Evolutionary conservation across 495 filamentous ascomycete genomes (phyloP).

Genomic region (Penicillium goetzii): DNA sequence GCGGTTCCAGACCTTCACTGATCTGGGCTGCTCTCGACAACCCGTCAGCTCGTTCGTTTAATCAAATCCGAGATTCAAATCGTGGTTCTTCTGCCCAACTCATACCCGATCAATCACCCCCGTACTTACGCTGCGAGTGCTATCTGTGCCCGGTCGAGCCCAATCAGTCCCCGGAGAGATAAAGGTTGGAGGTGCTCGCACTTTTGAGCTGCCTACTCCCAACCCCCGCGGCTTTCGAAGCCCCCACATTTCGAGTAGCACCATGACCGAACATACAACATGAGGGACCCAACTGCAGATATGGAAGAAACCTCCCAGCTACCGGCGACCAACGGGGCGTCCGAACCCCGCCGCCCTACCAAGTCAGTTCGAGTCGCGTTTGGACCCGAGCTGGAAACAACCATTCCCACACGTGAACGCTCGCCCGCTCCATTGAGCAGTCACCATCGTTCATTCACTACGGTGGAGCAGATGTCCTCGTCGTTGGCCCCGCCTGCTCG

Average conservation of each 20-base stretch:
- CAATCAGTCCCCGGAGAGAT: neutral
- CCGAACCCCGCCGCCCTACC: slow-evolving; percentile 41
- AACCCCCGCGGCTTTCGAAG: slow-evolving; percentile 18
- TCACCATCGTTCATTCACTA: slow-evolving; percentile 49
- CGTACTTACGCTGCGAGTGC: neutral
- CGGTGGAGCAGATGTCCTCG: slow-evolving; percentile 37
- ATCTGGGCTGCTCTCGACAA: slow-evolving; percentile 7
- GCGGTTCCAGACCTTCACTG: slow-evolving; percentile 17
- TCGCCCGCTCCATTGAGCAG: slow-evolving; percentile 42
- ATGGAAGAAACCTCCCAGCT: slow-evolving; percentile 44
- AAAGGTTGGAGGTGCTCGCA: slow-evolving; percentile 13
- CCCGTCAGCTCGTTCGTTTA: neutral
- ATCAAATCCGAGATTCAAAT: no score
- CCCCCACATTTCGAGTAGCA: slow-evolving; percentile 30
- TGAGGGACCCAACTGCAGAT: slow-evolving; percentile 46
- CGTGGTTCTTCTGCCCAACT: neutral
- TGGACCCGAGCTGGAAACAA: slow-evolving; percentile 48
- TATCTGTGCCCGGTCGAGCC: neutral
- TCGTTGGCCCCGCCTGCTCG: slow-evolving; percentile 29
- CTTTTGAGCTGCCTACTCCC: slow-evolving; percentile 17
- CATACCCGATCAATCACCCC: neutral
- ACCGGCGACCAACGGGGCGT: slow-evolving; percentile 34
- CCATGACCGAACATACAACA: slow-evolving; percentile 43
- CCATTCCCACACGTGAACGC: slow-evolving; percentile 46
- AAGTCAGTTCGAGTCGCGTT: slow-evolving; percentile 52